These are phyloP conservation scores for Chrysopogon serrulatus DNA, from an alignment of 176 grass and related monocot species.

Conservation along the genomic window DNA sequence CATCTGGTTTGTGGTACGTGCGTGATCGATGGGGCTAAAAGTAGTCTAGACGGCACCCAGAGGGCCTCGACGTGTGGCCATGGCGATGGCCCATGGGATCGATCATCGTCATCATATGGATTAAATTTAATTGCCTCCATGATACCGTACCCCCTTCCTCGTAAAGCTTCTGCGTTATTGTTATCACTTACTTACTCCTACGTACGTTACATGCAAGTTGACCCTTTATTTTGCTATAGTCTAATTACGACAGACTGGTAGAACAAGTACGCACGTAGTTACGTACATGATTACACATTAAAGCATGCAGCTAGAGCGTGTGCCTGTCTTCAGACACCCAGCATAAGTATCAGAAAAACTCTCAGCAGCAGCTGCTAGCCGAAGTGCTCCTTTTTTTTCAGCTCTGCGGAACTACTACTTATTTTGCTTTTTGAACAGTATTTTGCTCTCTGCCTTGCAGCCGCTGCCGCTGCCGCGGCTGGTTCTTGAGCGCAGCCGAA, in stretches of 20 bases:
- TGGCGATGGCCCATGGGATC: slow-evolving; percentile 9
- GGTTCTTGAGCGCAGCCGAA: no score
- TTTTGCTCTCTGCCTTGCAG: no score
- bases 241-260: background rate
- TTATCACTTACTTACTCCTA: background rate
- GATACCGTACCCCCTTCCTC: background rate
- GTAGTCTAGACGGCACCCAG: background rate
- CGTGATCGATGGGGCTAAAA: background rate
- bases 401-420: no score
- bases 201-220: slow-evolving; percentile 2
- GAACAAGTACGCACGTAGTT: background rate
- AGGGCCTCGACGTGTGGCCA: background rate
- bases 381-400: no score
- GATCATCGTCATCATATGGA: background rate
- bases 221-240: background rate
- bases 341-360: background rate
- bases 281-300: background rate
- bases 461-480: no score
- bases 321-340: background rate
- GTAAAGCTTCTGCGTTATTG: background rate
- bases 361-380: background rate
- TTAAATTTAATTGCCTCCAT: background rate
- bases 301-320: background rate
- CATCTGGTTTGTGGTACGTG: no score
- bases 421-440: no score